Base-by-base conservation (phyloP, 441 rosid genomes). In the Hura crepitans region DNA sequence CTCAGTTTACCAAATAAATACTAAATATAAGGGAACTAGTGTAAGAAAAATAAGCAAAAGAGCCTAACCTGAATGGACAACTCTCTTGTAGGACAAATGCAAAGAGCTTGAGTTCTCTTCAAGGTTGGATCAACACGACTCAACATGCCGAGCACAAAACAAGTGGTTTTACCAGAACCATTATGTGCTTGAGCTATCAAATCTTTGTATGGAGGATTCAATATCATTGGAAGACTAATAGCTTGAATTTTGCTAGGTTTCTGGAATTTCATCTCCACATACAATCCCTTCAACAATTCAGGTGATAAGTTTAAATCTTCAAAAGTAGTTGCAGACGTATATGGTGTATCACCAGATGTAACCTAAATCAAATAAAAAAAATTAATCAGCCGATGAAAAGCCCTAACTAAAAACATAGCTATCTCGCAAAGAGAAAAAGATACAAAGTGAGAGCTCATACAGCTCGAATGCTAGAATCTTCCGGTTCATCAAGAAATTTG, bases 181-280 rank as follows among this genome's bases (percentile, higher is more conserved):
- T 92, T 95, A 72, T 88, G 97, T 0, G 99, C 99, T 79, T 95
- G 99, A 20, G 97, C 99, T 22, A 95, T 81, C 70, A 95, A 79
- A 81, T 95, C 81, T 81, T 87, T 87, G 72, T 84, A 70, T 1
- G 99, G 99, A 17, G 98, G 94, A 10, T 87, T 92, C 78, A 92
- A 68, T 6, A 95, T 95, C 99, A 95, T 95, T 0, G 99, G 99
- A 69, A 95, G 81, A 76, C 90, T 95, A 20, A 88, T 84, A 1
- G 95, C 96, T 82, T 95, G 99, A 58, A 95, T 92, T 86, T 90
- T 90, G 68, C 98, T 92, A 1, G 99, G 99, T 80, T 90, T 92
- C 71, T 89, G 82, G 54, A 92, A 95, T 33, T 88, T 89, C 99
- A 95, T 95, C 73, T 92, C 96, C 0, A 87, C 96, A 30, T 95